phyloP scores from a whole-genome alignment of 129 eudicot species.

The Tagetes patula region DNA sequence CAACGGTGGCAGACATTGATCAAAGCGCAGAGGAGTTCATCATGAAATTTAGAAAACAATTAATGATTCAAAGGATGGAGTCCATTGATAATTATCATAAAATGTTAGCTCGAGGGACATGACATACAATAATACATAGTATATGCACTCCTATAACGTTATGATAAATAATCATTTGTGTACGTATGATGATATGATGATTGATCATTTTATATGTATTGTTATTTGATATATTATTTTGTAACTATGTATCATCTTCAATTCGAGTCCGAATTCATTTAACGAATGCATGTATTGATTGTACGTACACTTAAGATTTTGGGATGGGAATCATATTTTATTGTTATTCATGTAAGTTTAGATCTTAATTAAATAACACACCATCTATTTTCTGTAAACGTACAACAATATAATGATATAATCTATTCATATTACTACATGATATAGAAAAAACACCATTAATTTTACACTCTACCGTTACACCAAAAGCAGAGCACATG shows the following conservation, averaged over 20 bases:
- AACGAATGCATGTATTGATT: not conserved
- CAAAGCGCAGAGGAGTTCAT: conserved; percentile 78
- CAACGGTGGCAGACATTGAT: conserved; percentile 43
- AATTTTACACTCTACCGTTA: too few species aligned
- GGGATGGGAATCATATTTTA: too few species aligned
- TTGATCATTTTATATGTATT: conserved; percentile 10
- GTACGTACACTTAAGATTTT: too few species aligned
- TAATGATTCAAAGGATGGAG: conserved; percentile 74
- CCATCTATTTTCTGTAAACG: too few species aligned
- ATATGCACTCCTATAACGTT: not conserved
- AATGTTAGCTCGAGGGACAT: conserved; percentile 66
- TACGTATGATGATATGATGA: not conserved
- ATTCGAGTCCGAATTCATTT: not conserved
- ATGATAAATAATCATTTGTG: not conserved
- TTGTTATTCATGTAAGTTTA: too few species aligned
- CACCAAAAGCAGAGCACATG: too few species aligned
- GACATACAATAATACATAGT: not conserved
- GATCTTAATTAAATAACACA: too few species aligned
- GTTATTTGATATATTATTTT: conserved; percentile 5
- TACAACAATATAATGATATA: too few species aligned
- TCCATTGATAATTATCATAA: conserved; percentile 72
- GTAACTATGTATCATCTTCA: conserved; percentile 4
- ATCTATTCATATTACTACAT: too few species aligned
- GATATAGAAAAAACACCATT: too few species aligned
- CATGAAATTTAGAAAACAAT: conserved; percentile 67